Percentiles rank a stretch among this genome's conserved stretches.
phyloP scores from a whole-genome alignment of 306 rosid species.

The Begonia masoniana region DNA sequence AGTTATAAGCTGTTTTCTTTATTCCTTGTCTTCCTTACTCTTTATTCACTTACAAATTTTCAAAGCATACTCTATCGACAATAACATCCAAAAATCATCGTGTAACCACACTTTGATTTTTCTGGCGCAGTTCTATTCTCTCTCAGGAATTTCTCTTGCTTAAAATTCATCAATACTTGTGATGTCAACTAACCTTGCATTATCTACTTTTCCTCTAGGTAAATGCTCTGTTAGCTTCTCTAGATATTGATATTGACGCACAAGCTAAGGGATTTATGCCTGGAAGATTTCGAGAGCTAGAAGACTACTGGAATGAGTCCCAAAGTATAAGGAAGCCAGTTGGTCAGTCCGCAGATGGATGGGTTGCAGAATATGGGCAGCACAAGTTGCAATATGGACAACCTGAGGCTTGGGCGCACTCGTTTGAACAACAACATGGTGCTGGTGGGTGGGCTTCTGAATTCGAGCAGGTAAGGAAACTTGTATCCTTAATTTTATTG shows the following conservation, averaged over 20 bases:
- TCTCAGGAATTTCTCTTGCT: too few relatives aligned
- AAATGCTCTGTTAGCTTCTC: constrained; percentile 70
- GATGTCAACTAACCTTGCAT: too few relatives aligned
- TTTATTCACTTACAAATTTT: too few relatives aligned
- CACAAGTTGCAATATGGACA: constrained; percentile 40
- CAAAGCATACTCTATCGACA: too few relatives aligned
- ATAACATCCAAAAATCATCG: too few relatives aligned
- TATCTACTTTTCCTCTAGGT: constrained; percentile 34
- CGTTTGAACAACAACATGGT: constrained; percentile 83
- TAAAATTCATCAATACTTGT: too few relatives aligned
- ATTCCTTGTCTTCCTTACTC: too few relatives aligned
- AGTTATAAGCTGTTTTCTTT: too few relatives aligned
- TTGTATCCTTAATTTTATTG: background rate
- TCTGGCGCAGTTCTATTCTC: too few relatives aligned
- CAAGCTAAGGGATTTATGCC: constrained; percentile 45
- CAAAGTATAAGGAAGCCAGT: constrained; percentile 54
- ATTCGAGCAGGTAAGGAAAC: constrained; percentile 61
- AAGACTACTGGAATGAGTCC: constrained; percentile 91
- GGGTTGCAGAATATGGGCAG: constrained; percentile 74
- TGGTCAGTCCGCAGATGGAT: constrained; percentile 50
- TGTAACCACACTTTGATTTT: too few relatives aligned
- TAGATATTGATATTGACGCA: constrained; percentile 62
- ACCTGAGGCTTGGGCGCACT: constrained; percentile 72
- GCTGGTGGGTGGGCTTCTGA: constrained; percentile 89
- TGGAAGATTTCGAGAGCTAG: constrained; percentile 65